Conservation (phyloP, 495 filamentous ascomycete genomes). For the Penicillium verhagenii region DNA sequence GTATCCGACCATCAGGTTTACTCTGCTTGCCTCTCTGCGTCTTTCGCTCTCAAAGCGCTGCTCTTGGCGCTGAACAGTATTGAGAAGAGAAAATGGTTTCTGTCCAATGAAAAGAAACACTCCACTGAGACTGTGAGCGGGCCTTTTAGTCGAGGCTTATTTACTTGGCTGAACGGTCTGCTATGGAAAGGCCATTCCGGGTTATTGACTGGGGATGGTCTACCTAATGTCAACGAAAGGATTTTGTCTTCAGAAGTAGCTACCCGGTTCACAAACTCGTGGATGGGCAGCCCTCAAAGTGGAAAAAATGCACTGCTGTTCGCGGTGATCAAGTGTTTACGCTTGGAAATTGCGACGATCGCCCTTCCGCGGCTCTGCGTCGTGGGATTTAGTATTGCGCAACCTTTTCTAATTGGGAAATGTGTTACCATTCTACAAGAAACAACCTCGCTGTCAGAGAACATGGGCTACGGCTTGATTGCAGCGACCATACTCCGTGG, state of each 20-base stretch:
- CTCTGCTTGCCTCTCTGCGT: conserved; percentile 38
- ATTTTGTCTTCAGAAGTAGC: conserved; percentile 20
- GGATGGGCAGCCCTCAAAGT: conserved; percentile 22
- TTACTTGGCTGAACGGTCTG: conserved; percentile 52
- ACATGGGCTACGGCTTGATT: conserved; percentile 57
- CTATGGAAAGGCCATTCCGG: conserved; percentile 39
- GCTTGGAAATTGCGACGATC: conserved; percentile 35
- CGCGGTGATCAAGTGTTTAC: conserved; percentile 30
- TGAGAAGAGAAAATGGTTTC: conserved; percentile 38
- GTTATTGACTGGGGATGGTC: conserved; percentile 33
- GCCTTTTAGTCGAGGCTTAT: conserved; percentile 43
- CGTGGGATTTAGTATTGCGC: conserved; percentile 55
- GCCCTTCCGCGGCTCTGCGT: conserved; percentile 49
- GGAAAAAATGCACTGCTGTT: conserved; percentile 30
- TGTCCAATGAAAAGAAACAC: conserved; percentile 23
- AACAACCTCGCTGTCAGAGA: conserved; percentile 26
- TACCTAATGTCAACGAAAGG: conserved; percentile 36
- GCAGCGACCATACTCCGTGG: conserved; percentile 57
- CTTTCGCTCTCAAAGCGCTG: conserved; percentile 39
- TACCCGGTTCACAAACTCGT: conserved; percentile 2
- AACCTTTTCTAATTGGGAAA: conserved; percentile 57
- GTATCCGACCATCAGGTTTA: conserved; percentile 6
- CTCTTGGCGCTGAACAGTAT: conserved; percentile 44
- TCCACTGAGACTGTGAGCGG: conserved; percentile 53
- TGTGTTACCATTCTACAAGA: conserved; percentile 34